These are phyloP conservation scores for Pseudogymnoascus pannorum DNA, from an alignment of 2,329 filamentous ascomycete species.

Conservation along the genomic window DNA sequence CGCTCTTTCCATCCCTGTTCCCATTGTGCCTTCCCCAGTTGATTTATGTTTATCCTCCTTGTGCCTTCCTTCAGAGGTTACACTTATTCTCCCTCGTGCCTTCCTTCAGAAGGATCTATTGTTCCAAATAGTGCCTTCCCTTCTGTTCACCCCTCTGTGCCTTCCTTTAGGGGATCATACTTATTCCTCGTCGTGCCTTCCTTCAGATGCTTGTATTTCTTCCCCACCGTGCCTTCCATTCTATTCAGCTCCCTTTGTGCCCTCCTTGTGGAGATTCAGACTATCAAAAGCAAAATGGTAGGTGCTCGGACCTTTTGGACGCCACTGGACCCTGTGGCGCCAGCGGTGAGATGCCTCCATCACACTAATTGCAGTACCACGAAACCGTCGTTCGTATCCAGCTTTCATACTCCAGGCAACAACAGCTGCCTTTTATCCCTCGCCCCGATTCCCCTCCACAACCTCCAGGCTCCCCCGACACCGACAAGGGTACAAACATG, in stretches of 20 bases:
- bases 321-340: conserved; percentile 4
- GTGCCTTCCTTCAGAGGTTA: background rate
- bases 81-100: background rate
- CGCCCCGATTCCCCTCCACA: background rate
- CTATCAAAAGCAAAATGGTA: background rate
- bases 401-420: background rate
- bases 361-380: background rate
- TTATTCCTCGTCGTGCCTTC: background rate
- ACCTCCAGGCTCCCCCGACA: background rate
- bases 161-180: background rate
- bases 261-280: background rate
- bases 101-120: background rate
- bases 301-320: background rate
- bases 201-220: background rate
- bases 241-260: background rate
- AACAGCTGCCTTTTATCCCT: background rate
- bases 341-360: background rate
- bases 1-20: background rate
- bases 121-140: background rate
- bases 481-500: background rate
- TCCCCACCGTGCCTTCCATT: background rate
- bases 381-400: background rate
- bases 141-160: background rate
- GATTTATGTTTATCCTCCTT: background rate
- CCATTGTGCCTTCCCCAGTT: background rate